These are phyloP conservation scores for Pythium dissimile DNA, from an alignment of 352 stramenopile genomes.

Conservation along the genomic window DNA sequence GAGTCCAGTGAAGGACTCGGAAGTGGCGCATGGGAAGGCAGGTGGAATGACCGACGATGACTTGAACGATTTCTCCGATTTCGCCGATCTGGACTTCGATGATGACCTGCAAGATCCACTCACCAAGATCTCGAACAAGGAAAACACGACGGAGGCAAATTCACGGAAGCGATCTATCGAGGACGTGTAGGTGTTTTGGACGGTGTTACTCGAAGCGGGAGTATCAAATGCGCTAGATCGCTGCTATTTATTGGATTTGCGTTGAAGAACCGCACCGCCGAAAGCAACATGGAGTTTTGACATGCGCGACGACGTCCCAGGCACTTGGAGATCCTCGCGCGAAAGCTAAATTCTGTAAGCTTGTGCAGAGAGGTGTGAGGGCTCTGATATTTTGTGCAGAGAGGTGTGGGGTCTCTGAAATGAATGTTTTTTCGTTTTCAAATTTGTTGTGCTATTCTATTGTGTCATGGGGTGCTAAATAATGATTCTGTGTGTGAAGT, in stretches of 20 bases:
- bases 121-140: conserved; percentile 51
- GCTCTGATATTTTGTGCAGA: background rate
- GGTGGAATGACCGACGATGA: conserved; percentile 39
- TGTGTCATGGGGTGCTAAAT: conserved; percentile 15
- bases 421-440: conserved; percentile 23
- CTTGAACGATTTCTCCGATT: conserved; percentile 75
- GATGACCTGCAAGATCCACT: conserved; percentile 52
- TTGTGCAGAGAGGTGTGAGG: background rate
- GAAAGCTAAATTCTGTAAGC: background rate
- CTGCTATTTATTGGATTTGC: conserved; percentile 30
- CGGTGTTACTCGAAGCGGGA: conserved; percentile 12
- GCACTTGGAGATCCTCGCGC: background rate
- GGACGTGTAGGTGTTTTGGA: conserved; percentile 40
- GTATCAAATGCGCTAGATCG: conserved; percentile 24
- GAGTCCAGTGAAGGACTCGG: background rate
- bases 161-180: conserved; percentile 63
- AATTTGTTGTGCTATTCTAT: conserved; percentile 8
- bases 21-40: background rate
- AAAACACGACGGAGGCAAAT: conserved; percentile 48
- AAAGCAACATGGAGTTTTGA: conserved; percentile 15
- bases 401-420: conserved; percentile 8
- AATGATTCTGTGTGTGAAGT: background rate
- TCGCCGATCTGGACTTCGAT: conserved; percentile 69
- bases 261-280: background rate
- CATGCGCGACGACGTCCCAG: background rate